Conservation (phyloP, 2,329 filamentous ascomycete genomes). For the Fonsecaea nubica region DNA sequence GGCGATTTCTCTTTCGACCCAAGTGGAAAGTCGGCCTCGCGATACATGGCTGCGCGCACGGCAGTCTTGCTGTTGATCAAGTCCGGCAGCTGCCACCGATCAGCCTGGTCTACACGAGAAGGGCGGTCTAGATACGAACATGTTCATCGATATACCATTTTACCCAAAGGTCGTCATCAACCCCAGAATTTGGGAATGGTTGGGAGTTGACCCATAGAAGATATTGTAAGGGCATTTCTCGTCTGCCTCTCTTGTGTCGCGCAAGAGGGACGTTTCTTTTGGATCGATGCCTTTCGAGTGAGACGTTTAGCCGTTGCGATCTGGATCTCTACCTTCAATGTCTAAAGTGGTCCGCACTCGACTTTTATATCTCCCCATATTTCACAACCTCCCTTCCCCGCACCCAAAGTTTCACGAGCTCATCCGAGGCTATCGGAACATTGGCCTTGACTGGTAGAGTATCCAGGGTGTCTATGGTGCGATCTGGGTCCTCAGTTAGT, state of each 20-base stretch:
- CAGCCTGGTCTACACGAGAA: background rate
- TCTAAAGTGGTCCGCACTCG: background rate
- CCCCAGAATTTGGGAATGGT: constrained; percentile 22
- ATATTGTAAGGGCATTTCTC: constrained; percentile 24
- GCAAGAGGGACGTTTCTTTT: background rate
- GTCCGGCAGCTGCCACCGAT: constrained; percentile 21
- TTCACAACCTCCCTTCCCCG: background rate
- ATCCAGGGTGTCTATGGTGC: too few species aligned
- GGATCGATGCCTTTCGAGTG: background rate
- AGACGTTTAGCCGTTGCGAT: background rate
- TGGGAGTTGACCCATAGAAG: constrained; percentile 31
- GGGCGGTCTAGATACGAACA: constrained; percentile 13
- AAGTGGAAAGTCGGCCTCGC: constrained; percentile 27
- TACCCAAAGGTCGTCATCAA: constrained; percentile 30
- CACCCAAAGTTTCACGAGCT: background rate
- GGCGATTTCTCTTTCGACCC: constrained; percentile 42
- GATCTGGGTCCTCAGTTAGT: too few species aligned
- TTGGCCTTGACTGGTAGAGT: background rate
- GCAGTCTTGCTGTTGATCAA: constrained; percentile 26
- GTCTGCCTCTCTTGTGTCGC: background rate
- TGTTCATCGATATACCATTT: constrained; percentile 35
- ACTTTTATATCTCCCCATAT: background rate
- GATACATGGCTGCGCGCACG: constrained; percentile 25
- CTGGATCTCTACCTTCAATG: background rate
- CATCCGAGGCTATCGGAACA: constrained; percentile 4